Evolutionary conservation across 305 asterid species (phyloP).

Genomic region (Fraxinus xanthoxyloides): DNA sequence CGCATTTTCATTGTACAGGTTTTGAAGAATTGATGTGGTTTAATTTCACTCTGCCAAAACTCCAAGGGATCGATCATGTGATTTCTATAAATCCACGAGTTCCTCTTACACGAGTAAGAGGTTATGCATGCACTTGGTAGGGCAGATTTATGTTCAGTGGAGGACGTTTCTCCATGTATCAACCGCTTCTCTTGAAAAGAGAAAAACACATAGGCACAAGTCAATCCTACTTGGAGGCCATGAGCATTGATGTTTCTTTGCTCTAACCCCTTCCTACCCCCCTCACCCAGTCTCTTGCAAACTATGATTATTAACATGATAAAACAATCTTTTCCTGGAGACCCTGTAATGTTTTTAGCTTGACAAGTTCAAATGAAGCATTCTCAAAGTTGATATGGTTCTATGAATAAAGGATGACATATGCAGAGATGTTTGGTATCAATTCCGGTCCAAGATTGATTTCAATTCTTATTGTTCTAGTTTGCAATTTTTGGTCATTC

Average conservation of each 20-base stretch:
- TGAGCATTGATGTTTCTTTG: neutral
- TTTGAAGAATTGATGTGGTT: neutral
- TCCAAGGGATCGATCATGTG: neutral
- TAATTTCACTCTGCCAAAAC: neutral
- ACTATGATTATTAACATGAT: neutral
- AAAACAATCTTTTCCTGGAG: neutral
- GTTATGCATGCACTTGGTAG: neutral
- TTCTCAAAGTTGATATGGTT: neutral
- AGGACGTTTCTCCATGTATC: neutral
- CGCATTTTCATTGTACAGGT: neutral
- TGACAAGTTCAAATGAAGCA: neutral
- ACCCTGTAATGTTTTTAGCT: neutral
- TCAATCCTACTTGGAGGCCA: neutral
- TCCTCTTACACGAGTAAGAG: neutral
- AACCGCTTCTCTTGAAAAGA: neutral
- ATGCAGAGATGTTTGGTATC: neutral
- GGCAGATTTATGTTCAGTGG: neutral
- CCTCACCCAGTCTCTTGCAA: neutral
- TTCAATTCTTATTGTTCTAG: neutral
- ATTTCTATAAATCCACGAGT: neutral
- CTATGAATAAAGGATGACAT: neutral
- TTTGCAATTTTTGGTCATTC: neutral
- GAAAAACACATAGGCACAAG: neutral
- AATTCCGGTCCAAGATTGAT: neutral
- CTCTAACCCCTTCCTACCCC: neutral